A percentile compares a stretch with the other conserved stretches of the same genome.
These are phyloP conservation scores for Skeletonema potamos DNA, from an alignment of 108 stramenopile species.

Conservation along the genomic window DNA sequence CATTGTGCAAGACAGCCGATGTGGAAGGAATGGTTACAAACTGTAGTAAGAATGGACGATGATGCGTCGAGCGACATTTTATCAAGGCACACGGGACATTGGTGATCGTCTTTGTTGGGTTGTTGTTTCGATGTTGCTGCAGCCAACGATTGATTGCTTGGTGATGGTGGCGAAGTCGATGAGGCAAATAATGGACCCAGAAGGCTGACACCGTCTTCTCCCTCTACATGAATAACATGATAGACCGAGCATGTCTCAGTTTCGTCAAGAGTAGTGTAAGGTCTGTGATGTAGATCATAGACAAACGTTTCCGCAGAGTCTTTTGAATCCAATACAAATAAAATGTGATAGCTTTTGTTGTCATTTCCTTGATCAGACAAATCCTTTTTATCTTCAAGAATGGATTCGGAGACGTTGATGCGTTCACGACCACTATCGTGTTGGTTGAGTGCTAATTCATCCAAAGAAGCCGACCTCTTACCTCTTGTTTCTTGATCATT, in stretches of 20 bases:
- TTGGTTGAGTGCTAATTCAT: not conserved
- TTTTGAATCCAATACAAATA: conserved; percentile 56
- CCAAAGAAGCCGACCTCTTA: conserved; percentile 30
- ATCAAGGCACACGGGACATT: conserved; percentile 92
- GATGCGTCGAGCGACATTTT: conserved; percentile 55
- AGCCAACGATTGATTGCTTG: conserved; percentile 11
- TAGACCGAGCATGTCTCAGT: conserved; percentile 56
- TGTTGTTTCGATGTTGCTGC: conserved; percentile 12
- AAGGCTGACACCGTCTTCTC: conserved; percentile 62
- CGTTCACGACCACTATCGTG: not conserved
- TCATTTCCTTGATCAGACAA: conserved; percentile 1
- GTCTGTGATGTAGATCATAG: conserved; percentile 61
- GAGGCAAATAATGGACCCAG: conserved; percentile 69
- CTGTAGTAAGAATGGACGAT: conserved; percentile 81
- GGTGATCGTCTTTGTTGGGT: conserved; percentile 39
- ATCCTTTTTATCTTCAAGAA: conserved; percentile 20
- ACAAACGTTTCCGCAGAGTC: conserved; percentile 64
- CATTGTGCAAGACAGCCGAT: conserved; percentile 83
- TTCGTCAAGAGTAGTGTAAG: conserved; percentile 75
- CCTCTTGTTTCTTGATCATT: not conserved
- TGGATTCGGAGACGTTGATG: not conserved
- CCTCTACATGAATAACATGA: conserved; percentile 56
- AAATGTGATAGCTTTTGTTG: conserved; percentile 42
- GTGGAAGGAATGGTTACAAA: conserved; percentile 96
- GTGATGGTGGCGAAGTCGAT: conserved; percentile 24